Percentiles rank a stretch among this genome's conserved stretches.
phyloP scores from a whole-genome alignment of 169 alveolate genomes.

The Neospora caninum region DNA sequence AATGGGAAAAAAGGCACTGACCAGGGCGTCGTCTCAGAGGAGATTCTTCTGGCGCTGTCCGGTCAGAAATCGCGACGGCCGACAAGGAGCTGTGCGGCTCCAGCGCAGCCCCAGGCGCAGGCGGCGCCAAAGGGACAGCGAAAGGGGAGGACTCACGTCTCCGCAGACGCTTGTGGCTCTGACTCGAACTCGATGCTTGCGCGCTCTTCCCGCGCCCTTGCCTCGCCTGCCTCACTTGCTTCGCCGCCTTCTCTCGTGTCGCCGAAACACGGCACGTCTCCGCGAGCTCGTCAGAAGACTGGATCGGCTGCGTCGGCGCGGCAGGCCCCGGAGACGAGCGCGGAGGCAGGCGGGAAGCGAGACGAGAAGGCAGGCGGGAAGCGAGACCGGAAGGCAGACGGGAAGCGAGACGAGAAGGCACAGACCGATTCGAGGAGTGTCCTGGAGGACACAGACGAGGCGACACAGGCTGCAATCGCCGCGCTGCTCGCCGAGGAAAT shows the following conservation, averaged over 20 bases:
- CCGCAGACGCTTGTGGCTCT: not conserved
- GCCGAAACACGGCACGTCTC: not conserved
- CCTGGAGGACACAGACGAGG: not conserved
- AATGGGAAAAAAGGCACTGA: not conserved
- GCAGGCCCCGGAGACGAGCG: not conserved
- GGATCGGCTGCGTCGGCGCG: not conserved
- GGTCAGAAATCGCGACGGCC: not conserved
- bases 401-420: not conserved
- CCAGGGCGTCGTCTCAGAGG: not conserved
- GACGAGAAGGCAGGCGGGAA: too few species aligned
- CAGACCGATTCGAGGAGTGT: not conserved
- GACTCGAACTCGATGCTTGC: not conserved
- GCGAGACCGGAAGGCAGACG: not conserved
- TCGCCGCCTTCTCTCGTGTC: not conserved
- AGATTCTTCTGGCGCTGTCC: not conserved
- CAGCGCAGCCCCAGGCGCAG: not conserved
- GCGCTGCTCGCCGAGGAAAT: conserved; percentile 5
- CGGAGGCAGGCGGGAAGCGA: too few species aligned
- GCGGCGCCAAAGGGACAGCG: not conserved
- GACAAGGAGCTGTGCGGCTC: not conserved
- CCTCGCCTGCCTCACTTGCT: not conserved
- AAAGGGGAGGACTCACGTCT: not conserved
- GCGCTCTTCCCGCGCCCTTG: not conserved
- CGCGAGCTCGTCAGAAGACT: not conserved
- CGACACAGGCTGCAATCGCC: conserved; percentile 28